Conservation (phyloP, 345 rosid genomes). For the Salix viminalis region DNA sequence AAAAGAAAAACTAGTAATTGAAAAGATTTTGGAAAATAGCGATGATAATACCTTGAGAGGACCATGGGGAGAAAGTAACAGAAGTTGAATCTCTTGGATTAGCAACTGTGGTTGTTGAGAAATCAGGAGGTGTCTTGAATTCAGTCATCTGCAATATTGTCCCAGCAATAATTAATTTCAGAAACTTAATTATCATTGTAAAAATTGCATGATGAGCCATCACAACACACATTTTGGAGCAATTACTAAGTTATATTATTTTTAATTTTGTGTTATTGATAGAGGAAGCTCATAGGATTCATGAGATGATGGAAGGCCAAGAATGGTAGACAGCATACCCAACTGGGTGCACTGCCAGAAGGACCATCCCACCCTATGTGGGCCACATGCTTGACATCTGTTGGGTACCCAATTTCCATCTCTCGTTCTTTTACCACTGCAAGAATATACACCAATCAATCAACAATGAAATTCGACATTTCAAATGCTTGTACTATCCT, state of each 20-base stretch:
- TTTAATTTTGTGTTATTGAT: neutral
- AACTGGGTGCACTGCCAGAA: constrained; percentile 69
- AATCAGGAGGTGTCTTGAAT: constrained; percentile 62
- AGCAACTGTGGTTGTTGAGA: constrained; percentile 48
- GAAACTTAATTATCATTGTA: neutral
- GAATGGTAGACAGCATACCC: constrained; percentile 49
- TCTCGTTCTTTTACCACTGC: constrained; percentile 70
- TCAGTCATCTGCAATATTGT: constrained; percentile 67
- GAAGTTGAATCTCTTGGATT: constrained; percentile 55
- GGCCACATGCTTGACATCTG: constrained; percentile 93
- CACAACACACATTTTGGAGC: neutral
- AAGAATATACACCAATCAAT: constrained; percentile 1
- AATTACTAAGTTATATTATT: neutral
- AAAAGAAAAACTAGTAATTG: neutral
- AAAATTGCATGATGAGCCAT: neutral
- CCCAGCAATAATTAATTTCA: constrained; percentile 14
- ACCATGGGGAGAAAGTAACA: constrained; percentile 51
- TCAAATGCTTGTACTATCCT: too few relatives aligned
- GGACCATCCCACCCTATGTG: constrained; percentile 85
- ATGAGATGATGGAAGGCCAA: neutral
- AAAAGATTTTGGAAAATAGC: neutral
- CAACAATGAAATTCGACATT: neutral
- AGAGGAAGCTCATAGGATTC: neutral
- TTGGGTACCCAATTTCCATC: constrained; percentile 88
- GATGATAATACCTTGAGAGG: constrained; percentile 55